Percentiles rank a stretch among this genome's conserved stretches.
Evolutionary conservation across 78 protist genomes (phyloP).

Genomic region (slime mould (Dictyostelium discoideum)): DNA sequence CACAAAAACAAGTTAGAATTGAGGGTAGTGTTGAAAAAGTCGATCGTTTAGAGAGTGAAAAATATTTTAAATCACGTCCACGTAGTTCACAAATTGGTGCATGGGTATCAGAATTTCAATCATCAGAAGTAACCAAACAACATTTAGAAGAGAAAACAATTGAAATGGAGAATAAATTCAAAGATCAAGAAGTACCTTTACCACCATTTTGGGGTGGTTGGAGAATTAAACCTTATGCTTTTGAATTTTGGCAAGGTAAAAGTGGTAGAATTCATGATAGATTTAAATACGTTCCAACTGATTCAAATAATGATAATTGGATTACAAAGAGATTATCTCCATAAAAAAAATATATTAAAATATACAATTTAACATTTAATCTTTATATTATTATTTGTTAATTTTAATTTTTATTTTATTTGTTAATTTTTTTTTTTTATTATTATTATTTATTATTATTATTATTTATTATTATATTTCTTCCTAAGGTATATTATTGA

Average conservation of each 20-base stretch:
- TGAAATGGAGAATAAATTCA: not conserved
- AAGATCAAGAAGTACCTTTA: constrained; percentile 25
- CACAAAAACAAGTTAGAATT: constrained; percentile 70
- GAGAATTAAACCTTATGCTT: constrained; percentile 42
- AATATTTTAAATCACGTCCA: constrained; percentile 69
- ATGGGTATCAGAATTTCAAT: constrained; percentile 74
- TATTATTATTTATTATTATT: not conserved
- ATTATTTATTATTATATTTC: not conserved
- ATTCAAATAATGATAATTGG: not conserved
- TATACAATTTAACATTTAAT: no score
- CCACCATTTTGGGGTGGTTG: constrained; percentile 84
- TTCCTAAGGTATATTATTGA: not conserved
- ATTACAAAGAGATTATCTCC: not conserved
- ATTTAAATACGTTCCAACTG: constrained; percentile 2
- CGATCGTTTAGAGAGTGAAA: constrained; percentile 22
- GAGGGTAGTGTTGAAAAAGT: constrained; percentile 54
- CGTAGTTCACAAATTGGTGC: constrained; percentile 71
- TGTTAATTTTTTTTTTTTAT: not conserved
- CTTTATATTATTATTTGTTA: no score
- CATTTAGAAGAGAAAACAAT: not conserved
- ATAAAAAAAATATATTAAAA: no score
- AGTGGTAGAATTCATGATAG: constrained; percentile 80
- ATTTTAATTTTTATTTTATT: no score
- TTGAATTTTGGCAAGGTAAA: constrained; percentile 84
- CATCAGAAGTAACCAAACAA: constrained; percentile 28